A percentile compares a stretch with the other conserved stretches of the same genome.
phyloP scores from a whole-genome alignment of 139 green algal species.

The Microglena sp. region DNA sequence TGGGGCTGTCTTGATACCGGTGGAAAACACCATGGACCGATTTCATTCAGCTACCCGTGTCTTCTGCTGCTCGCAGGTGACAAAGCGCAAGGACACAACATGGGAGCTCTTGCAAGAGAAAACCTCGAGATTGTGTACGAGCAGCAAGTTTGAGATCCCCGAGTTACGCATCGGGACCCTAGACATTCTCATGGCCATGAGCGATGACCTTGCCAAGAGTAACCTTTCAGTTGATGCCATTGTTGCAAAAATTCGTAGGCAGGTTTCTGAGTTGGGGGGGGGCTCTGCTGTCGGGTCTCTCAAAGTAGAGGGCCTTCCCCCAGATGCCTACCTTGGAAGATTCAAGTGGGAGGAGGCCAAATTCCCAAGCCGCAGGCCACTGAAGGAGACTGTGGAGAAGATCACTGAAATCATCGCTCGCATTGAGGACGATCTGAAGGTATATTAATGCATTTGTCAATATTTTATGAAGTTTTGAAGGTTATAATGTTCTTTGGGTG shows the following conservation, averaged over 20 bases:
- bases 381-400: slow-evolving; percentile 86
- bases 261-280: slow-evolving; percentile 17
- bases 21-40: no score
- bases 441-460: slow-evolving; percentile 18
- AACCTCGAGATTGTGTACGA: slow-evolving; percentile 32
- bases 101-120: slow-evolving; percentile 69
- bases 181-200: slow-evolving; percentile 81
- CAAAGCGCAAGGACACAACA: slow-evolving; percentile 37
- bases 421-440: slow-evolving; percentile 96
- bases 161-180: slow-evolving; percentile 88
- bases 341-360: slow-evolving; percentile 97
- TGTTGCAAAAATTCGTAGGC: slow-evolving; percentile 77
- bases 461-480: no score
- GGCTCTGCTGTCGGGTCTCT: slow-evolving; percentile 8
- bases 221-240: slow-evolving; percentile 65
- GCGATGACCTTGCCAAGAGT: slow-evolving; percentile 85
- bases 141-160: slow-evolving; percentile 73
- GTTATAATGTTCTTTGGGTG: no score
- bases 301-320: slow-evolving; percentile 54
- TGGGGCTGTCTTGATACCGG: no score
- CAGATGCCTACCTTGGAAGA: slow-evolving; percentile 62
- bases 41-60: no score
- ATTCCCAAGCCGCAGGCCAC: slow-evolving; percentile 72
- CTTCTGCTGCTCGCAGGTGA: no score
- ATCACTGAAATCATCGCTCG: slow-evolving; percentile 76